phyloP scores from a whole-genome alignment of 805 yeast species.

The Zygosaccharomyces gambellarensis region DNA sequence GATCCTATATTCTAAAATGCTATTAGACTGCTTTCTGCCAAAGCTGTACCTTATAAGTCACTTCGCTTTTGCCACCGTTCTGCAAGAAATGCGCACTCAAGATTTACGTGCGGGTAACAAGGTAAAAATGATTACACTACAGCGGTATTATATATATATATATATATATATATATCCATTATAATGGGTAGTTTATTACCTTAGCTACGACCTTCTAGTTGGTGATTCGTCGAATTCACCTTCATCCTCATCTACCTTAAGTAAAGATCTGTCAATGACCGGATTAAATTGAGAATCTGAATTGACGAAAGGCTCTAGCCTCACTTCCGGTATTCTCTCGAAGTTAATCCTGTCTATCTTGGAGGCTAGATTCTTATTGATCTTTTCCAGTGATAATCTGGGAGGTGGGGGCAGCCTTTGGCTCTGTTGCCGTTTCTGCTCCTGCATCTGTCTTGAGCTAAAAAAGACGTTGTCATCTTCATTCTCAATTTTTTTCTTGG shows the following conservation, averaged over 20 bases:
- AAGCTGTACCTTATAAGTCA: conserved; percentile 2
- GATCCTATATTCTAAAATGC: not conserved
- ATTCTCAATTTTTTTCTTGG: conserved; percentile 11
- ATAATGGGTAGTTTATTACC: too few relatives aligned
- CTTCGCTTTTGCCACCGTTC: conserved; percentile 15
- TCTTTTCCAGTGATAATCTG: conserved; percentile 18
- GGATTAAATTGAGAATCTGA: conserved; percentile 12
- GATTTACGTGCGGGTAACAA: conserved; percentile 9
- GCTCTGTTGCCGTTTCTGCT: not conserved
- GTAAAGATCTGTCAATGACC: conserved; percentile 11
- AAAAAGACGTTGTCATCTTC: conserved; percentile 4
- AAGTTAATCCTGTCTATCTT: conserved; percentile 18
- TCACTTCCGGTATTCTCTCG: conserved; percentile 20
- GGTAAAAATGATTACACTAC: not conserved
- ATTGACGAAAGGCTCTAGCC: conserved; percentile 14
- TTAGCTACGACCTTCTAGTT: conserved; percentile 10
- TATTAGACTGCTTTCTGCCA: not conserved
- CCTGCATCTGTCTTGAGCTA: not conserved
- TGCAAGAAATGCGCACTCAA: not conserved
- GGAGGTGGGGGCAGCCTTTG: conserved; percentile 16
- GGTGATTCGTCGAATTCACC: conserved; percentile 17
- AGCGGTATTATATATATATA: not conserved
- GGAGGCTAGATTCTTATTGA: conserved; percentile 20
- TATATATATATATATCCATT: not conserved
- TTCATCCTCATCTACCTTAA: conserved; percentile 11